Evolutionary conservation across 1,139 yeast species (phyloP).

Genomic region (Geotrichum klebahnii): DNA sequence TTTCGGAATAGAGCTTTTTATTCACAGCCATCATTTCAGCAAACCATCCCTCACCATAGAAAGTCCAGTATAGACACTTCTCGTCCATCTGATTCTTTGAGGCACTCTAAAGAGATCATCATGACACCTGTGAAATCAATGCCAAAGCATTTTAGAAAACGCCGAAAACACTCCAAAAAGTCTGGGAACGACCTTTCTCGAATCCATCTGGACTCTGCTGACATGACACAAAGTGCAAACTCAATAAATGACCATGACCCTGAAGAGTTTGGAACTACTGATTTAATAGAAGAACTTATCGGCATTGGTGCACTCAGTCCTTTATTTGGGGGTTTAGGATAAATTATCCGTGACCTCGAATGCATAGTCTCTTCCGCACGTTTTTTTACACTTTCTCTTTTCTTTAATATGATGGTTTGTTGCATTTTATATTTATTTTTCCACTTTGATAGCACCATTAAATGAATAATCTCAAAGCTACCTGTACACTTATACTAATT

Average conservation of each 20-base stretch:
- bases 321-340: constrained; percentile 35
- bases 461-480: too few species aligned
- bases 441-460: too few species aligned
- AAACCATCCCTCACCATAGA: not conserved
- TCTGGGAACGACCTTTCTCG: constrained; percentile 22
- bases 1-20: constrained; percentile 53
- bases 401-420: too few species aligned
- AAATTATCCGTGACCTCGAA: too few species aligned
- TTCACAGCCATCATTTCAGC: constrained; percentile 10
- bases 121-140: constrained; percentile 14
- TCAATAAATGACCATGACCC: not conserved
- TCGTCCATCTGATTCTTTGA: not conserved
- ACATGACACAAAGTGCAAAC: not conserved
- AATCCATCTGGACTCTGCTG: not conserved
- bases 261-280: constrained; percentile 26
- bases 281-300: constrained; percentile 38
- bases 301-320: constrained; percentile 40
- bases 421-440: too few species aligned
- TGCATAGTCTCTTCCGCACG: too few species aligned
- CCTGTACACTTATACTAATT: too few species aligned
- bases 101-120: constrained; percentile 19
- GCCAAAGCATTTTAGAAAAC: constrained; percentile 13
- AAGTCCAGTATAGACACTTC: not conserved
- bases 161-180: constrained; percentile 10
- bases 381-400: too few species aligned